These are phyloP conservation scores for Carex sylvatica DNA, from an alignment of 202 grass and related monocot genomes.

Conservation along the genomic window DNA sequence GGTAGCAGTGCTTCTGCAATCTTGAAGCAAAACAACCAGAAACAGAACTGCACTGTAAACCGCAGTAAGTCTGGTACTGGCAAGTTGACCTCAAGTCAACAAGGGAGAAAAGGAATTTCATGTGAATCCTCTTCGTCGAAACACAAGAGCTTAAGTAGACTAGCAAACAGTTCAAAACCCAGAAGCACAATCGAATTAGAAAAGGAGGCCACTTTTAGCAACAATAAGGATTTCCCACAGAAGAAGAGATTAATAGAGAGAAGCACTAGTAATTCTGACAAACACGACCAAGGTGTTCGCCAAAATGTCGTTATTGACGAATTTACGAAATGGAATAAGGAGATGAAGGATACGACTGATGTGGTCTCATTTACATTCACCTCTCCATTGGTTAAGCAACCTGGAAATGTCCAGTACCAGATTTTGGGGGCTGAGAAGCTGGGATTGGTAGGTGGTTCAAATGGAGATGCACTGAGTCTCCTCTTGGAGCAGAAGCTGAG, in stretches of 20 bases:
- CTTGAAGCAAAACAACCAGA: conserved; percentile 86
- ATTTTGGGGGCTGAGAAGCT: conserved; percentile 32
- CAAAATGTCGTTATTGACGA: conserved; percentile 72
- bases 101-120: conserved; percentile 45
- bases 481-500: conserved; percentile 71
- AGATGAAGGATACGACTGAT: conserved; percentile 60
- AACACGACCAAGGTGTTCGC: conserved; percentile 39
- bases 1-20: conserved; percentile 43
- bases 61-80: conserved; percentile 47
- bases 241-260: conserved; percentile 81
- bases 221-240: conserved; percentile 78
- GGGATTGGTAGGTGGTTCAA: conserved; percentile 41
- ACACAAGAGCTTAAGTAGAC: conserved; percentile 56
- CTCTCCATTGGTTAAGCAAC: conserved; percentile 64
- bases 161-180: conserved; percentile 32
- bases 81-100: conserved; percentile 51
- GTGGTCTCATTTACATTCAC: conserved; percentile 92
- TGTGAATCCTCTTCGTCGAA: conserved; percentile 66
- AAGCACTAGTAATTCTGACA: conserved; percentile 40
- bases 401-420: conserved; percentile 26
- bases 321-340: conserved; percentile 46
- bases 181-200: conserved; percentile 41
- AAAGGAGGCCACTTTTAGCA: conserved; percentile 46
- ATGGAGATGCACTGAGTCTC: conserved; percentile 75
- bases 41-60: conserved; percentile 61